Evolutionary conservation across 768 basidiomycete genomes (phyloP), one percentile per base, ranked within the genome.

Genomic region (Vararia minispora): DNA sequence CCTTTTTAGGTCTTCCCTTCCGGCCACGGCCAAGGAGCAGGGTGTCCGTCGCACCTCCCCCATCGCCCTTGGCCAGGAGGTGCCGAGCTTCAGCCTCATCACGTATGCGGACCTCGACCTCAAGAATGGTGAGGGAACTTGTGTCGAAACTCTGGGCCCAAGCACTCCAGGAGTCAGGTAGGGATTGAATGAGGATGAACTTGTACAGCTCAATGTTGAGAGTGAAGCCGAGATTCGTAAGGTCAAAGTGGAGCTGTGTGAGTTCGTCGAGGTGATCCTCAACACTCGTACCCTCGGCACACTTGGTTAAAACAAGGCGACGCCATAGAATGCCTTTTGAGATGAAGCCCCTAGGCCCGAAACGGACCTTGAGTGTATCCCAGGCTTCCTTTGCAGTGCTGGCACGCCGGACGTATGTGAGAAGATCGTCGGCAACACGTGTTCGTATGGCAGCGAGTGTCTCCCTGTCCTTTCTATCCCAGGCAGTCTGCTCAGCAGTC

Each of bases 131-230:
- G n/a, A n/a, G n/a, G n/a, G n/a, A n/a, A n/a, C n/a, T n/a, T n/a
- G n/a, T n/a, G n/a, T n/a, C n/a, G n/a, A n/a, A n/a, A n/a, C n/a
- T n/a, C n/a, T n/a, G n/a, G n/a, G n/a, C n/a, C n/a, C n/a, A n/a
- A n/a, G n/a, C n/a, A n/a, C n/a, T n/a, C 52, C 52, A 53, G 16
- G 45, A 43, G 17, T 47, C 37, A n/a, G 51, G 51, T 21, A 53
- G 35, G 12, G 51, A 49, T 7, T n/a, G n/a, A n/a, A 45, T 47
- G 17, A 44, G 40, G 14, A 53, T 28, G 11, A 35, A 33, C 21
- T 35, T 43, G 28, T 28, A 28, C 28, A 52, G 52, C 8, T 49
- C 39, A 23, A 49, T 48, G 16, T 13, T 25, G 16, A 53, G 24
- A 17, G 32, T 37, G 21, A 39, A 23, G 6, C 49, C 51, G 29